Percentiles rank a stretch among this genome's conserved stretches.
Evolutionary conservation across 768 basidiomycete species (phyloP).

Genomic region (Suillus luteus): DNA sequence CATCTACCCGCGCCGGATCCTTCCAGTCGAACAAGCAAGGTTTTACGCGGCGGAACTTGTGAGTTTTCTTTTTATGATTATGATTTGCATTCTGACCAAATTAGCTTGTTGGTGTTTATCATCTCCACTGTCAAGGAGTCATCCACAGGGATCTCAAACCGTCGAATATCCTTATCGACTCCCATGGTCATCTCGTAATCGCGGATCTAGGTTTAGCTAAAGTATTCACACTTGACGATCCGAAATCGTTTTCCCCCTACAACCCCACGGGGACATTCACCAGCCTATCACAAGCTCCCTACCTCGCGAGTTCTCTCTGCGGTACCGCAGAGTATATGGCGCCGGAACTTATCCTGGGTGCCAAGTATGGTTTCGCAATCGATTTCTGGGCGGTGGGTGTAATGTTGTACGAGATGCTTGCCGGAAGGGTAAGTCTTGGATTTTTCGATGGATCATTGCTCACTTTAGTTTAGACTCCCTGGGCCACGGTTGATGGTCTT

Average conservation of each 20-base stretch:
- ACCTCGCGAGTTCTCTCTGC: slow-evolving; percentile 7
- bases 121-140: slow-evolving; percentile 59
- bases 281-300: slow-evolving; percentile 12
- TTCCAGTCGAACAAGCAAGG: slow-evolving; percentile 12
- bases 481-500: not conserved
- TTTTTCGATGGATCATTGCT: not conserved
- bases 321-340: slow-evolving; percentile 17
- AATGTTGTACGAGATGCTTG: slow-evolving; percentile 17
- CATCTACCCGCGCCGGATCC: not conserved
- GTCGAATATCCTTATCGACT: slow-evolving; percentile 58
- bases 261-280: slow-evolving; percentile 1
- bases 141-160: slow-evolving; percentile 74
- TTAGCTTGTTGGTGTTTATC: slow-evolving; percentile 35
- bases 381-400: slow-evolving; percentile 20
- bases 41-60: slow-evolving; percentile 18
- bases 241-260: slow-evolving; percentile 13
- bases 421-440: slow-evolving; percentile 10
- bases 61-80: not conserved
- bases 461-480: slow-evolving; percentile 12
- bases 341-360: slow-evolving; percentile 14
- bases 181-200: slow-evolving; percentile 52
- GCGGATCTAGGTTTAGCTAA: slow-evolving; percentile 64
- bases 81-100: not conserved
- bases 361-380: slow-evolving; percentile 15
- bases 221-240: slow-evolving; percentile 15